Conservation (phyloP, 768 basidiomycete genomes). For the Podaxis carcinomalis region DNA sequence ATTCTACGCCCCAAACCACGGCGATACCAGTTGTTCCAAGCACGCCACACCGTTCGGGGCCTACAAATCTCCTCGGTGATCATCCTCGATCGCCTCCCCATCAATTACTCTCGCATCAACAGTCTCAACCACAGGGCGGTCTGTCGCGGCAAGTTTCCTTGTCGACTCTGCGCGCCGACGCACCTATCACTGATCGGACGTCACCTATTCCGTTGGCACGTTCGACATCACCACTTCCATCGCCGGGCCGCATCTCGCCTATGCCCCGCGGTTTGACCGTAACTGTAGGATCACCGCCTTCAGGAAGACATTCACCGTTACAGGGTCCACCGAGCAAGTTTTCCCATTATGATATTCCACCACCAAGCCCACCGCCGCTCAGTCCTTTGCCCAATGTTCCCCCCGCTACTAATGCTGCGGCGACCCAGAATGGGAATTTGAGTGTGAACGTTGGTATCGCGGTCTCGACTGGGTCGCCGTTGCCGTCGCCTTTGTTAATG, state of each 20-base stretch:
- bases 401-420: constrained; percentile 1
- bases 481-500: constrained; percentile 8
- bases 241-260: constrained; percentile 11
- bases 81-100: not conserved
- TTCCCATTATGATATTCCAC: constrained; percentile 45
- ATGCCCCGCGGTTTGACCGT: constrained; percentile 6
- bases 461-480: constrained; percentile 6
- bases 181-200: not conserved
- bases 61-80: not conserved
- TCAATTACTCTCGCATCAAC: not conserved
- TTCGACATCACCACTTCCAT: not conserved
- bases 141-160: not conserved
- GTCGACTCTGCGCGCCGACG: not conserved
- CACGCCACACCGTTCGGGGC: not conserved
- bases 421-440: constrained; percentile 4
- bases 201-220: not conserved
- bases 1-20: not conserved
- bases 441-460: constrained; percentile 9
- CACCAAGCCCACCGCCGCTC: constrained; percentile 46
- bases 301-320: constrained; percentile 13
- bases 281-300: constrained; percentile 3
- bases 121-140: not conserved
- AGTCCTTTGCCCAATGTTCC: constrained; percentile 38
- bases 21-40: not conserved
- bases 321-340: constrained; percentile 34